Conservation (phyloP, 2,329 filamentous ascomycete genomes). For the Nothopassalora personata region DNA sequence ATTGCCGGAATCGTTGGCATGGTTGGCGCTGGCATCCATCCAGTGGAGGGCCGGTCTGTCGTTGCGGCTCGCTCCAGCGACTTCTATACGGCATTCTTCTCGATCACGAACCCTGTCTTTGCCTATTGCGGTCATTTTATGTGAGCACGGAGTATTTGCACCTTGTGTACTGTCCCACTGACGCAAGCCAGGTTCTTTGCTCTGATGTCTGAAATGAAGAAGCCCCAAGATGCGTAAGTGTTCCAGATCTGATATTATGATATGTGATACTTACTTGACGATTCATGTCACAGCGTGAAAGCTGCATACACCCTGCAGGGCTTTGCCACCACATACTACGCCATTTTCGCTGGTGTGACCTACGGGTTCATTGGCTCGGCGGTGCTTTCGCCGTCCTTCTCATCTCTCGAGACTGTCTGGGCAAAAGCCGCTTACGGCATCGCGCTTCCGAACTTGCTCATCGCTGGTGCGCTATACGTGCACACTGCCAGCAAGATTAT, state of each 20-base stretch:
- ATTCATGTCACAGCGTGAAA: slow-evolving; percentile 36
- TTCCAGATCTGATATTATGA: neutral
- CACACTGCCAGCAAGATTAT: slow-evolving; percentile 51
- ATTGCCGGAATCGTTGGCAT: slow-evolving; percentile 49
- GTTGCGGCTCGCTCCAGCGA: slow-evolving; percentile 35
- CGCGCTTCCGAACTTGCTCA: slow-evolving; percentile 48
- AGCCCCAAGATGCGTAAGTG: slow-evolving; percentile 38
- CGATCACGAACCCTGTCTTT: slow-evolving; percentile 50
- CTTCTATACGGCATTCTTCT: slow-evolving; percentile 44
- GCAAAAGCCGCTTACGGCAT: slow-evolving; percentile 49
- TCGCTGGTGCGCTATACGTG: slow-evolving; percentile 47
- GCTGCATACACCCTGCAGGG: slow-evolving; percentile 48
- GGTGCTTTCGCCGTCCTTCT: slow-evolving; percentile 46
- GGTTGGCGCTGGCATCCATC: slow-evolving; percentile 44
- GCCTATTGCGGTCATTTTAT: slow-evolving; percentile 51
- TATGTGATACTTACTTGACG: neutral
- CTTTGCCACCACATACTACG: slow-evolving; percentile 48
- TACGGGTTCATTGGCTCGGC: slow-evolving; percentile 47
- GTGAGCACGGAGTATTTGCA: slow-evolving; percentile 11
- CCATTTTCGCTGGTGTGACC: slow-evolving; percentile 47
- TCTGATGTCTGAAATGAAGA: slow-evolving; percentile 50
- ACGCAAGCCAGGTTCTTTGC: slow-evolving; percentile 41
- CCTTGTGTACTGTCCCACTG: neutral
- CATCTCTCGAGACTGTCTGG: slow-evolving; percentile 43
- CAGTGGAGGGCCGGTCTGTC: slow-evolving; percentile 36